Conservation (phyloP, 352 stramenopile species). For the Globisporangium alternatum region DNA sequence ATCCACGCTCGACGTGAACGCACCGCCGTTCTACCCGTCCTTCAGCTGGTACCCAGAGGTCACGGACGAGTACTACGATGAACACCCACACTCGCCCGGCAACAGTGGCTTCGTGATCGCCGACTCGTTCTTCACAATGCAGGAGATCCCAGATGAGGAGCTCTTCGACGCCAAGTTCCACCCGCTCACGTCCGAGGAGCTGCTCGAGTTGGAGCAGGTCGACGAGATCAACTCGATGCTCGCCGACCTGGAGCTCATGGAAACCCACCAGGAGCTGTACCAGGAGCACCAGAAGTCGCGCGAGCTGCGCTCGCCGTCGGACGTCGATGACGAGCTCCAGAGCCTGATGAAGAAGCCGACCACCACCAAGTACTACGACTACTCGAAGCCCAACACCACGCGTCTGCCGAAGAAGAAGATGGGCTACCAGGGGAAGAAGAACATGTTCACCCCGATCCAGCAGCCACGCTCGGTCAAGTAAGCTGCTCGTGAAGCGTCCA, state of each 20-base stretch:
- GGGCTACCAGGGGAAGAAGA: constrained; percentile 41
- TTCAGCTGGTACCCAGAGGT: constrained; percentile 52
- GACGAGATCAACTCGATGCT: constrained; percentile 80
- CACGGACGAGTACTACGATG: constrained; percentile 65
- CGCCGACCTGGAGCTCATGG: constrained; percentile 74
- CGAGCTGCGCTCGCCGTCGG: constrained; percentile 24
- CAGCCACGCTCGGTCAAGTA: constrained; percentile 76
- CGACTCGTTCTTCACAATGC: constrained; percentile 41
- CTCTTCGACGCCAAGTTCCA: constrained; percentile 69
- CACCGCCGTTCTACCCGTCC: constrained; percentile 57
- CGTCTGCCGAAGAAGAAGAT: constrained; percentile 37
- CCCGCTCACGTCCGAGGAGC: constrained; percentile 53
- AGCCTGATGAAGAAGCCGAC: constrained; percentile 49
- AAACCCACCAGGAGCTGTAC: constrained; percentile 60
- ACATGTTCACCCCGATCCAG: constrained; percentile 49
- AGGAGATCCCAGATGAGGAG: constrained; percentile 73
- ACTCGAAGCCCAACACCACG: constrained; percentile 24
- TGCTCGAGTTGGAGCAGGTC: constrained; percentile 70
- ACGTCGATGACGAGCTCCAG: constrained; percentile 49
- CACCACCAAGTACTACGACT: constrained; percentile 36
- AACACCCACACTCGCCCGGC: constrained; percentile 55
- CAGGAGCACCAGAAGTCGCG: constrained; percentile 13
- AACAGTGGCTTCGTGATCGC: constrained; percentile 65
- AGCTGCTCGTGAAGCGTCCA: neutral
- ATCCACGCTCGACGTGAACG: constrained; percentile 50